Evolutionary conservation across 768 basidiomycete genomes (phyloP).

Genomic region (Lentinula sp.): DNA sequence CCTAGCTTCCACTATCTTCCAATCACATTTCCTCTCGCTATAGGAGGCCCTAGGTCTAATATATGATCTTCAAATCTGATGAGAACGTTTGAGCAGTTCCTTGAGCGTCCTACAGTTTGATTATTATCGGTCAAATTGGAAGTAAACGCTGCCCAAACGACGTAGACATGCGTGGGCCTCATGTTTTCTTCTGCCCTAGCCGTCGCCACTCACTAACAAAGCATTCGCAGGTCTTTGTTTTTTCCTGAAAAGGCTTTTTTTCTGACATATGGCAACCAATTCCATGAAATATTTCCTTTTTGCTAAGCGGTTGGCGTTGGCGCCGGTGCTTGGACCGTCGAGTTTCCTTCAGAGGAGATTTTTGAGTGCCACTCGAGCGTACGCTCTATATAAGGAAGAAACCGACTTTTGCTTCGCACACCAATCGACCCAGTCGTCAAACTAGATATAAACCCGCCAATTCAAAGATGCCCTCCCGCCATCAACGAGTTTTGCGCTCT

Average conservation of each 20-base stretch:
- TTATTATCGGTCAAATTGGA: not conserved
- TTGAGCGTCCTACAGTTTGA: not conserved
- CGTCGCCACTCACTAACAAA: slow-evolving; percentile 3
- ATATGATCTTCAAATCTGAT: not conserved
- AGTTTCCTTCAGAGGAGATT: not conserved
- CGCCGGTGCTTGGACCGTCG: slow-evolving; percentile 3
- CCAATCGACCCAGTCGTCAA: slow-evolving; percentile 4
- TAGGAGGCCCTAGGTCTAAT: too few relatives aligned
- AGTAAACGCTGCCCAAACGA: not conserved
- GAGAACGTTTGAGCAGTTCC: not conserved
- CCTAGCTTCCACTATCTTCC: not conserved
- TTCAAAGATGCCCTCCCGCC: not conserved
- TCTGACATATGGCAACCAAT: not conserved
- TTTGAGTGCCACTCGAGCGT: slow-evolving; percentile 1
- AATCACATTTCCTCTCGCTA: too few relatives aligned
- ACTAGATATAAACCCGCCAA: not conserved
- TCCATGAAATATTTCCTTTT: not conserved
- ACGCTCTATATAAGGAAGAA: slow-evolving; percentile 3
- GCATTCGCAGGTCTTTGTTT: not conserved
- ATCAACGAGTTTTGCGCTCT: not conserved
- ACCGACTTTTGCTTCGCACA: not conserved
- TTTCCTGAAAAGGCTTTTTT: not conserved
- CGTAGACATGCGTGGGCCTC: not conserved
- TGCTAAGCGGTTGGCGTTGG: not conserved
- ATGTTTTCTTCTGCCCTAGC: not conserved